Evolutionary conservation across 441 rosid species (phyloP), one percentile per base, ranked within the genome.

Genomic region (Lepidium campestre): DNA sequence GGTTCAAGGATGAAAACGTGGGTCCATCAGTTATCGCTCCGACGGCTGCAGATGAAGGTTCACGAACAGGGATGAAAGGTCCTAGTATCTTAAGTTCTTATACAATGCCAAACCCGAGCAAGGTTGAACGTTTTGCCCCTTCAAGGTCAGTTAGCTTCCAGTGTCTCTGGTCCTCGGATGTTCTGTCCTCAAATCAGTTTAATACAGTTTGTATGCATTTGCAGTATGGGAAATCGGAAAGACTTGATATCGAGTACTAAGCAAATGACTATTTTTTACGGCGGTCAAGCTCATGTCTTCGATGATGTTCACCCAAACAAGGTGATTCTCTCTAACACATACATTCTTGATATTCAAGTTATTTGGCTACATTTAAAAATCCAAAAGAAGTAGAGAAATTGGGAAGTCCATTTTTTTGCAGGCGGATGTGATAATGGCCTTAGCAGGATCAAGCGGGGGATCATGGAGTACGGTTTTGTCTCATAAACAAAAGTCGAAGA

Each of bases 251-350:
- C 92, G 1, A 67, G 74, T 32, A 79, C 88, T 58, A 79, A 84
- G 74, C 97, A 91, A 71, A 91, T 93, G 99, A 93, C 99, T 36
- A 89, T 93, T 73, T 93, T 93, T 77, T 93, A 93, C 65, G 95
- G 91, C 4, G 97, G 99, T 74, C 99, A 89, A 81, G 99, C 99
- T 77, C 96, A 89, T 79, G 99, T 93, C 66, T 93, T 93, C 75
- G 99, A 93, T 78, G 94, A 93, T 58, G 97, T 93, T 60, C 96
- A 87, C 65, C 95, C 95, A 41, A 91, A 93, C 83, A 93, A 89
- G 78, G 96, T 85, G 53, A 19, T 67, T 65, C 14, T 41, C 44
- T 49, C 45, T 56, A 11, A 45, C 4, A 4, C 57, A 54, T 13
- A 10, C 31, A 17, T 32, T 50, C 34, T 34, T 6, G 48, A 44